These are phyloP conservation scores for Anacardium occidentale DNA, from an alignment of 345 rosid species.

Conservation along the genomic window DNA sequence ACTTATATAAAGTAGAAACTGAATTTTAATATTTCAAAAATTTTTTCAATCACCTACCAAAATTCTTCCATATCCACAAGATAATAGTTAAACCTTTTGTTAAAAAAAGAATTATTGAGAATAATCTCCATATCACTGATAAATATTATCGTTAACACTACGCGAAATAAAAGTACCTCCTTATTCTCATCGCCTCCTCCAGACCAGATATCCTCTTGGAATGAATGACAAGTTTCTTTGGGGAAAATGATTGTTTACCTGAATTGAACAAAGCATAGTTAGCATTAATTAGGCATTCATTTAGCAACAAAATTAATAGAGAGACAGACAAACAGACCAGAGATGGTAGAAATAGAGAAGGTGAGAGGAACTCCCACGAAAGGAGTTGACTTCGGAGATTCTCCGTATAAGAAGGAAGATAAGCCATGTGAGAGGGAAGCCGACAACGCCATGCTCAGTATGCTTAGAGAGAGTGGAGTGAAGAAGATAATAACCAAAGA, in stretches of 20 bases:
- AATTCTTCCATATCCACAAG: no score
- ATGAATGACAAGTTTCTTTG: slow-evolving; percentile 33
- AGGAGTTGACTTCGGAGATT: slow-evolving; percentile 24
- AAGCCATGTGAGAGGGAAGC: slow-evolving; percentile 38
- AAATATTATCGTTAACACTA: no score
- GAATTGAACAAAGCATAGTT: slow-evolving; percentile 7
- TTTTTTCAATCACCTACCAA: no score
- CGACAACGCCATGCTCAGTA: slow-evolving; percentile 43
- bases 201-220: slow-evolving; percentile 57
- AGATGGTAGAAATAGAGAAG: slow-evolving; percentile 32
- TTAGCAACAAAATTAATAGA: neutral
- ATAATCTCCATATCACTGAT: no score
- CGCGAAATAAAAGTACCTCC: slow-evolving; percentile 35
- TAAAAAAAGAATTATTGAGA: no score
- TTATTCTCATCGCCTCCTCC: slow-evolving; percentile 74
- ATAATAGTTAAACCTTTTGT: no score
- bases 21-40: no score
- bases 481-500: slow-evolving; percentile 2
- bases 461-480: neutral
- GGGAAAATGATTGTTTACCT: slow-evolving; percentile 31
- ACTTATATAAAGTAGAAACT: no score
- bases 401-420: slow-evolving; percentile 33
- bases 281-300: no score
- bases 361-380: slow-evolving; percentile 40
- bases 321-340: slow-evolving; percentile 35